These are phyloP conservation scores for Epichloe brachyelytri DNA, from an alignment of 2,329 filamentous ascomycete genomes.

Conservation along the genomic window DNA sequence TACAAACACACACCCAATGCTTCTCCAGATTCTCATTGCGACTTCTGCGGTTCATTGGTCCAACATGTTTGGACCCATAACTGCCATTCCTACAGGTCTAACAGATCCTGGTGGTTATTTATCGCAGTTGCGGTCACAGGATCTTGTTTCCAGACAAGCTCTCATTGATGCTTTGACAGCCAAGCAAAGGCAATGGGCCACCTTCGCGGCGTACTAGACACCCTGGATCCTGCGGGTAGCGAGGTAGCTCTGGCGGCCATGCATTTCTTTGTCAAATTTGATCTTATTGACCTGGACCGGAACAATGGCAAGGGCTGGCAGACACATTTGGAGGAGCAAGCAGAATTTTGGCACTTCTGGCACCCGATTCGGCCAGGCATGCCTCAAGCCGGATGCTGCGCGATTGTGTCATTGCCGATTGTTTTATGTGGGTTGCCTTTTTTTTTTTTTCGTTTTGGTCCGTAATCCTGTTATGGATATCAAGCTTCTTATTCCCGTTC, in stretches of 20 bases:
- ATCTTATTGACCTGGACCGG: slow-evolving; percentile 35
- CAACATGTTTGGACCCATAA: slow-evolving; percentile 26
- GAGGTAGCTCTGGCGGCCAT: slow-evolving; percentile 35
- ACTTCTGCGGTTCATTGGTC: slow-evolving; percentile 37
- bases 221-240: slow-evolving; percentile 26
- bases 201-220: slow-evolving; percentile 26
- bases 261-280: slow-evolving; percentile 38
- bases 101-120: slow-evolving; percentile 24
- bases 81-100: slow-evolving; percentile 18
- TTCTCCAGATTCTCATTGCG: slow-evolving; percentile 35
- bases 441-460: not conserved
- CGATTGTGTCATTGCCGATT: slow-evolving; percentile 35
- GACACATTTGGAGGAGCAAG: slow-evolving; percentile 31
- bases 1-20: slow-evolving; percentile 30
- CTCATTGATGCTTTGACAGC: slow-evolving; percentile 34
- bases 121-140: slow-evolving; percentile 23
- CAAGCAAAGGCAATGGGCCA: slow-evolving; percentile 33
- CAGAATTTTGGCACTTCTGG: slow-evolving; percentile 26
- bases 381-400: slow-evolving; percentile 23
- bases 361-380: slow-evolving; percentile 15
- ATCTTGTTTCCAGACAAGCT: slow-evolving; percentile 25
- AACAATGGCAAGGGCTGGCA: slow-evolving; percentile 30
- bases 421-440: slow-evolving; percentile 27
- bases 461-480: not conserved
- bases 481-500: not conserved